phyloP scores from a whole-genome alignment of 768 basidiomycete species.

The Russula sp. region DNA sequence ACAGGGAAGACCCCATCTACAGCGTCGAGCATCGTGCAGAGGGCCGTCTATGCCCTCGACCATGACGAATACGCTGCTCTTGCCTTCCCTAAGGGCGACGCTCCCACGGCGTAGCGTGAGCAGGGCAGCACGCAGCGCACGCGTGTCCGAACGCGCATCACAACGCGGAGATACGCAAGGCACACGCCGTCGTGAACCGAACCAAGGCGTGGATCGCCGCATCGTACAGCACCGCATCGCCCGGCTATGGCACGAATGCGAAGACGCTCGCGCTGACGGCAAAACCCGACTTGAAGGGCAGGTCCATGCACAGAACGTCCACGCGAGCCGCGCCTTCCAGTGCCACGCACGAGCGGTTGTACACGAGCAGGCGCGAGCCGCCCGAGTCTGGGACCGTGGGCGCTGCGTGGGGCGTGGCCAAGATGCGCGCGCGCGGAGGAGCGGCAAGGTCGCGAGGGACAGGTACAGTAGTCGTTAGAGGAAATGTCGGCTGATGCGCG shows the following conservation, averaged over 20 bases:
- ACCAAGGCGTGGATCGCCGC: slow-evolving; percentile 88
- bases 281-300: slow-evolving; percentile 90
- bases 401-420: slow-evolving; percentile 46
- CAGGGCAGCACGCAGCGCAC: slow-evolving; percentile 50
- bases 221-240: slow-evolving; percentile 77
- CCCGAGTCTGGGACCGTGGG: slow-evolving; percentile 77
- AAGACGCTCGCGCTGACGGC: slow-evolving; percentile 91
- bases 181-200: slow-evolving; percentile 79
- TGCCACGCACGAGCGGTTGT: slow-evolving; percentile 58
- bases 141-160: slow-evolving; percentile 47
- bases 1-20: no score
- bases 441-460: slow-evolving; percentile 58
- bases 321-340: slow-evolving; percentile 62
- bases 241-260: slow-evolving; percentile 66
- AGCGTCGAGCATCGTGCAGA: no score
- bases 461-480: slow-evolving; percentile 39
- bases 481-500: neutral
- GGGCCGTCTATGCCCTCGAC: no score
- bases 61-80: no score
- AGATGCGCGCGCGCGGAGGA: slow-evolving; percentile 34
- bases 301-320: slow-evolving; percentile 58
- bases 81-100: no score
- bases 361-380: slow-evolving; percentile 81
- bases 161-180: neutral
- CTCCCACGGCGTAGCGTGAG: slow-evolving; percentile 35